phyloP scores from a whole-genome alignment of 1,284 basidiomycete genomes.

The Trametes versicolor region DNA sequence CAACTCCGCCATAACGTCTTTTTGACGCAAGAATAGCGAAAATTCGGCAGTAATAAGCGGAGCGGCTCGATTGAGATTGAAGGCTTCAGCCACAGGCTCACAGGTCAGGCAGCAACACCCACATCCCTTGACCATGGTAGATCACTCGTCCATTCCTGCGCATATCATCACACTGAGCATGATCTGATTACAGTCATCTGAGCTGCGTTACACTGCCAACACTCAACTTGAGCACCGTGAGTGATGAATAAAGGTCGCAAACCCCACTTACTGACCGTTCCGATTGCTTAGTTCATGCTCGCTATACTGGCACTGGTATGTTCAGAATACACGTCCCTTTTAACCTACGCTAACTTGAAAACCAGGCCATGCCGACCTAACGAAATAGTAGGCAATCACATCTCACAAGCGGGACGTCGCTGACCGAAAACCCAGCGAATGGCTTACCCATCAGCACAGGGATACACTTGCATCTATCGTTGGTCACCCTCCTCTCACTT shows the following conservation, averaged over 20 bases:
- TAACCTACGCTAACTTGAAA: background rate
- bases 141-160: conserved; percentile 41
- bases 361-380: conserved; percentile 90
- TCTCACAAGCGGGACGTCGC: conserved; percentile 21
- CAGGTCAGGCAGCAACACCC: background rate
- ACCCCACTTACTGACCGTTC: conserved; percentile 4
- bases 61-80: no score
- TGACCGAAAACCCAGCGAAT: conserved; percentile 74
- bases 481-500: conserved; percentile 88
- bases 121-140: conserved; percentile 55
- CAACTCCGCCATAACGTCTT: conserved; percentile 72
- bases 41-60: no score
- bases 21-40: background rate
- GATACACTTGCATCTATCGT: conserved; percentile 94
- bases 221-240: conserved; percentile 92
- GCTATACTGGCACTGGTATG: conserved; percentile 93
- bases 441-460: conserved; percentile 97
- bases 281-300: conserved; percentile 80
- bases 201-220: conserved; percentile 93
- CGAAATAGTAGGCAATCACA: conserved; percentile 80
- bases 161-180: conserved; percentile 6
- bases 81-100: background rate
- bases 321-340: conserved; percentile 16
- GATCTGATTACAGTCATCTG: conserved; percentile 68
- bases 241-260: conserved; percentile 42